These are phyloP conservation scores for Epichloe festucae DNA, from an alignment of 2,329 filamentous ascomycete species.

Conservation along the genomic window DNA sequence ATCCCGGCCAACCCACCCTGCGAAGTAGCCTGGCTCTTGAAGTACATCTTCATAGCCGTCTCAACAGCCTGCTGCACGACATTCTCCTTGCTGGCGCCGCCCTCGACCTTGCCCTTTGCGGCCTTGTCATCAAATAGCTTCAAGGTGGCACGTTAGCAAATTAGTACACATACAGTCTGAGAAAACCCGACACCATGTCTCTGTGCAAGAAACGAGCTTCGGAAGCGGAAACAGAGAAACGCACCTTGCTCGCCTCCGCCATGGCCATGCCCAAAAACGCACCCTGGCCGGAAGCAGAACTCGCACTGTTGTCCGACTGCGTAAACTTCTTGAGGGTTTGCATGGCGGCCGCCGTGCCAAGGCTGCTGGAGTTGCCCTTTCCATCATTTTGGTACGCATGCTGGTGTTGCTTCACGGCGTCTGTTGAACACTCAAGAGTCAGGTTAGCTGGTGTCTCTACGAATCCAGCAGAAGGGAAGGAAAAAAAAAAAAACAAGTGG, in stretches of 20 bases:
- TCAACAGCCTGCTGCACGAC: conserved; percentile 69
- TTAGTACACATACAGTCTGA: background rate
- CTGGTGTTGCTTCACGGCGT: conserved; percentile 64
- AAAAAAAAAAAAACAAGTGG: background rate
- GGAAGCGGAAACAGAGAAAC: conserved; percentile 6
- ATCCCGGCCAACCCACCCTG: conserved; percentile 30
- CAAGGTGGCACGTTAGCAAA: background rate
- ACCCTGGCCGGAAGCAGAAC: conserved; percentile 49
- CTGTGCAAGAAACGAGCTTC: no score
- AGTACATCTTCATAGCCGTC: conserved; percentile 82
- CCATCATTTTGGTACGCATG: conserved; percentile 49
- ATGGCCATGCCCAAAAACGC: conserved; percentile 77
- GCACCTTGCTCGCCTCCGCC: conserved; percentile 69
- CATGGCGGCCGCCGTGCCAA: conserved; percentile 65
- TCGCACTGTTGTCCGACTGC: conserved; percentile 34
- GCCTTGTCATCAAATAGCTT: conserved; percentile 49
- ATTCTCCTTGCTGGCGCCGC: conserved; percentile 63
- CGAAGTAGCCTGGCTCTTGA: conserved; percentile 55
- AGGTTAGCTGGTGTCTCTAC: background rate
- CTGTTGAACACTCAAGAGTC: conserved; percentile 17
- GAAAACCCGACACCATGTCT: background rate
- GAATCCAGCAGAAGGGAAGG: background rate
- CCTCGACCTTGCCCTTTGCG: conserved; percentile 37
- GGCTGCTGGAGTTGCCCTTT: conserved; percentile 34
- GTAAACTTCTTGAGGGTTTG: conserved; percentile 73